Evolutionary conservation across 768 basidiomycete genomes (phyloP).

Genomic region (Amylocystis lapponica): DNA sequence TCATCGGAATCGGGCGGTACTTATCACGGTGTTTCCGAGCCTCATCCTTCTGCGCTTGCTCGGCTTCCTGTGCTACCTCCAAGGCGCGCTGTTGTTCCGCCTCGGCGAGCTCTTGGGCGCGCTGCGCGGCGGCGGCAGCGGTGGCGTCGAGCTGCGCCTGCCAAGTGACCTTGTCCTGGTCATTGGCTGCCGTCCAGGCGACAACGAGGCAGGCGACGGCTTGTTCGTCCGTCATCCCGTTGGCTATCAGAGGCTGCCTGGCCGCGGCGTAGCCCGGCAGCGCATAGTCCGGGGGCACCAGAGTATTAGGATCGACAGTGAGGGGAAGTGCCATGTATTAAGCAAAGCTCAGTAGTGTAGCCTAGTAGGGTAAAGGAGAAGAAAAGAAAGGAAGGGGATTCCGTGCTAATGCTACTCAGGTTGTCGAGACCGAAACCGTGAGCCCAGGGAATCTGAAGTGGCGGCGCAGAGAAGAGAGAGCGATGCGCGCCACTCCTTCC

Average conservation of each 20-base stretch:
- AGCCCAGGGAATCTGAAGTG: not conserved
- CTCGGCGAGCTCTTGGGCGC: not conserved
- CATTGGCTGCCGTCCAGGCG: not conserved
- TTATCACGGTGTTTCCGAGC: not conserved
- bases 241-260: not conserved
- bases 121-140: not conserved
- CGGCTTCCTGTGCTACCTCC: not conserved
- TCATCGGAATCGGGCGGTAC: not conserved
- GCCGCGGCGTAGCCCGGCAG: not conserved
- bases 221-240: not conserved
- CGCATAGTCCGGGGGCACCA: not conserved
- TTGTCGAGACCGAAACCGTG: not conserved
- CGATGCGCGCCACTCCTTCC: not conserved
- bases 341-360: not conserved
- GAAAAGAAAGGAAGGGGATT: not conserved
- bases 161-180: not conserved
- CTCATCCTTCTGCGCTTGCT: not conserved
- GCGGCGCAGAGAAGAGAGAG: not conserved
- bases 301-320: not conserved
- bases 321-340: not conserved
- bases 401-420: no score
- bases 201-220: not conserved
- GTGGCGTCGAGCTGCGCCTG: not conserved
- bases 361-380: not conserved
- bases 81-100: not conserved